Evolutionary conservation across 768 basidiomycete genomes (phyloP), one percentile per base, ranked within the genome.

Genomic region (Mycena metata): DNA sequence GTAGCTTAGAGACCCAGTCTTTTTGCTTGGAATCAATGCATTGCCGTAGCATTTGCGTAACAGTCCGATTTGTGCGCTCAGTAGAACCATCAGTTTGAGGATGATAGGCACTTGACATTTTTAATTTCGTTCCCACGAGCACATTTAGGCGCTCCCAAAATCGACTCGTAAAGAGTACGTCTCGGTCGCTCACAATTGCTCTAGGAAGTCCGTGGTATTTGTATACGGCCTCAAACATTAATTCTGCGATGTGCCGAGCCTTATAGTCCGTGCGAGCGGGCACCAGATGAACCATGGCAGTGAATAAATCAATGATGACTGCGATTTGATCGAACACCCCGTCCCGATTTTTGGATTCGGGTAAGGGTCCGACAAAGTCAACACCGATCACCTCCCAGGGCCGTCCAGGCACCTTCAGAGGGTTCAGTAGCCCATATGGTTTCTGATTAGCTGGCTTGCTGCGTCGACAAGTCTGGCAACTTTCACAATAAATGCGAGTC

Each of bases 1-100:
- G 78, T 24, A 76, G 16, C 33, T 68, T 67, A 11, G 11, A 12
- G 1, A 61, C 70, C 76, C 76, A 79, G n/a, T n/a, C n/a, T n/a
- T n/a, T n/a, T n/a, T n/a, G n/a, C n/a, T n/a, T n/a, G n/a, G n/a
- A n/a, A n/a, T n/a, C n/a, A n/a, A n/a, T n/a, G n/a, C n/a, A n/a
- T n/a, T n/a, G n/a, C n/a, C n/a, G n/a, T n/a, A n/a, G n/a, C n/a
- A n/a, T n/a, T n/a, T n/a, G n/a, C n/a, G n/a, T n/a, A n/a, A n/a
- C n/a, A n/a, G n/a, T n/a, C 11, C 50, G 30, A 33, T 51, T 51
- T 13, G 50, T 30, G 50, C 24, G 50, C 23, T 51, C 50, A 7
- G 24, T 51, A 5, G 50, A 30, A 3, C 50, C 50, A 51, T 51
- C 50, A 13, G 50, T 30, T 8, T 51, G 50, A 12, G 50, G 50